A percentile compares a stretch with the other conserved stretches of the same genome.
These are phyloP conservation scores for Puccinia triticina DNA, from an alignment of 1,284 basidiomycete genomes.

Conservation along the genomic window DNA sequence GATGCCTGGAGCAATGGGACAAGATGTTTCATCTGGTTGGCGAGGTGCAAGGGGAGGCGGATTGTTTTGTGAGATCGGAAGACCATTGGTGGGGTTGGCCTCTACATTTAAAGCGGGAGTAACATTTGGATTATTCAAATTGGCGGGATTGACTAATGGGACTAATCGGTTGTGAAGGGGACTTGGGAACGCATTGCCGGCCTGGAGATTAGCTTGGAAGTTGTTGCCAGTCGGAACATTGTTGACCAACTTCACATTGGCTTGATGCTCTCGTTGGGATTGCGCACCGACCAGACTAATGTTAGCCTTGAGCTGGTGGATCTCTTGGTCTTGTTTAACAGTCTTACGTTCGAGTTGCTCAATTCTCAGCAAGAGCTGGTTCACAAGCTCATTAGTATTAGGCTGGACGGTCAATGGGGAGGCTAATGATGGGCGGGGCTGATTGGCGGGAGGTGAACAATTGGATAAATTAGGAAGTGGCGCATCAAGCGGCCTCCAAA, in stretches of 20 bases:
- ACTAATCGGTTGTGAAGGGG: conserved; percentile 13
- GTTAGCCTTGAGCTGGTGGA: conserved; percentile 37
- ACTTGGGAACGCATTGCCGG: conserved; percentile 10
- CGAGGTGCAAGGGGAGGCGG: neutral
- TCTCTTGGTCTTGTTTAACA: conserved; percentile 44
- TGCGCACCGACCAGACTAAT: conserved; percentile 26
- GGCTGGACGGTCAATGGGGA: conserved; percentile 38
- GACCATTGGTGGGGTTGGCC: conserved; percentile 4
- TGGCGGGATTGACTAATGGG: conserved; percentile 10
- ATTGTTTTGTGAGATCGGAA: neutral
- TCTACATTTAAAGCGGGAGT: neutral
- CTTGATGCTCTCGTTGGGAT: conserved; percentile 29
- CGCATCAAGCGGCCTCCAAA: conserved; percentile 36
- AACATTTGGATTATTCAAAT: conserved; percentile 1
- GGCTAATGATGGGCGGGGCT: conserved; percentile 30
- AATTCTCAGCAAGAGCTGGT: conserved; percentile 41
- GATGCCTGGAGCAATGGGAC: neutral
- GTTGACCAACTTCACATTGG: conserved; percentile 17
- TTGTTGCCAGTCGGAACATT: conserved; percentile 2
- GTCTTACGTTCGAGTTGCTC: conserved; percentile 49
- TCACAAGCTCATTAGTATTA: conserved; percentile 36
- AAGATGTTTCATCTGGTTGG: conserved; percentile 23
- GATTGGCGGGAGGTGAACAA: conserved; percentile 25
- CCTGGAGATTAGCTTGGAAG: neutral
- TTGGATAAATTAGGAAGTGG: conserved; percentile 4